Evolutionary conservation across 2,329 filamentous ascomycete species (phyloP).

Genomic region (Chaetomium sp.): DNA sequence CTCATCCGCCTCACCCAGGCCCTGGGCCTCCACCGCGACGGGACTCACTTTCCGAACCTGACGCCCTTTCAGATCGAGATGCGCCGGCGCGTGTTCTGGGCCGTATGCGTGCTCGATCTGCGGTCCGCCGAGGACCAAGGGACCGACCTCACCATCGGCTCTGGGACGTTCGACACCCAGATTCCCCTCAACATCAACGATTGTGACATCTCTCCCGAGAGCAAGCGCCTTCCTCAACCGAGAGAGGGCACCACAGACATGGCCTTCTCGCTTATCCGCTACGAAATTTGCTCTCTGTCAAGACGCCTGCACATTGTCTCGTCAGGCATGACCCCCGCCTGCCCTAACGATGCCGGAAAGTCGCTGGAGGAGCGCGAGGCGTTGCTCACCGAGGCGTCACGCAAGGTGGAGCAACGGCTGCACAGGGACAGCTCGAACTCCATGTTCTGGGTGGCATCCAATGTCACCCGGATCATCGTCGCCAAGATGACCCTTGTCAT

Average conservation of each 20-base stretch:
- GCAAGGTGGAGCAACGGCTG: slow-evolving; percentile 56
- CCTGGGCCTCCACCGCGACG: slow-evolving; percentile 61
- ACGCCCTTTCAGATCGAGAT: slow-evolving; percentile 64
- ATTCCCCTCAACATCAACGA: slow-evolving; percentile 62
- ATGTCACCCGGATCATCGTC: slow-evolving; percentile 52
- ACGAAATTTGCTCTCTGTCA: slow-evolving; percentile 47
- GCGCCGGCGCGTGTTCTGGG: slow-evolving; percentile 64
- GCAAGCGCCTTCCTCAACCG: slow-evolving; percentile 49
- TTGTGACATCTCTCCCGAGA: slow-evolving; percentile 51
- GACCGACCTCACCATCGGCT: slow-evolving; percentile 51
- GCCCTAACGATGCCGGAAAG: slow-evolving; percentile 38
- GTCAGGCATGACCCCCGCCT: slow-evolving; percentile 39
- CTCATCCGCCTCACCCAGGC: slow-evolving; percentile 59
- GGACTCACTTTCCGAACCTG: slow-evolving; percentile 53
- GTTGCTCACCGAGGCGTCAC: slow-evolving; percentile 39
- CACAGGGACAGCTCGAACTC: slow-evolving; percentile 52
- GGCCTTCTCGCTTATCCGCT: slow-evolving; percentile 49
- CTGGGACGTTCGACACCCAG: slow-evolving; percentile 54
- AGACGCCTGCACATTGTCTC: slow-evolving; percentile 45
- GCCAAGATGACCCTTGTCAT: slow-evolving; percentile 58
- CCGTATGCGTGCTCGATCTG: slow-evolving; percentile 60
- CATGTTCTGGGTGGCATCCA: slow-evolving; percentile 55
- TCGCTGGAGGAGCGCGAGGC: slow-evolving; percentile 49
- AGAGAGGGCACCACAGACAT: slow-evolving; percentile 57
- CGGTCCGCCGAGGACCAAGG: slow-evolving; percentile 63